phyloP scores from a whole-genome alignment of 2,329 filamentous ascomycete genomes.

The Paecilomyces variotii region DNA sequence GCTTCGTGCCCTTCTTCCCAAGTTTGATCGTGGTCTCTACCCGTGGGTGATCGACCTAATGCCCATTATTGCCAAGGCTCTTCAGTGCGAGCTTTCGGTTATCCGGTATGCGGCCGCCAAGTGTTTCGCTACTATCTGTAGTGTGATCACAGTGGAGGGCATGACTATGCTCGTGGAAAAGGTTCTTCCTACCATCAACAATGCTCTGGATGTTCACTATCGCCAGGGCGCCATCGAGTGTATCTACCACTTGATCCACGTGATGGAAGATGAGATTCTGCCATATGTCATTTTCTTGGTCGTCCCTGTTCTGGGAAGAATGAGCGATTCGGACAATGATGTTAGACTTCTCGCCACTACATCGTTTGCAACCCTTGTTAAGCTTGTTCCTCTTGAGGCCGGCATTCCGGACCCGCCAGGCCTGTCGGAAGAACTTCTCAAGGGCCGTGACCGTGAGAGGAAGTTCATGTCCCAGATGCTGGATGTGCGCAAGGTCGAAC shows the following conservation, averaged over 20 bases:
- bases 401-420: constrained; percentile 95
- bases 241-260: constrained; percentile 93
- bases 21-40: constrained; percentile 66
- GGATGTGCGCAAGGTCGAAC: constrained; percentile 92
- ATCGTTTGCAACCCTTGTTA: constrained; percentile 92
- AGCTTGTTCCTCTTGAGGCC: constrained; percentile 91
- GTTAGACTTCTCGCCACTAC: constrained; percentile 91
- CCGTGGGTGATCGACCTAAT: constrained; percentile 75
- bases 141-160: constrained; percentile 85
- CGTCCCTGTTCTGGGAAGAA: constrained; percentile 88
- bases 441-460: constrained; percentile 85
- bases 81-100: constrained; percentile 82
- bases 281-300: constrained; percentile 99
- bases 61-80: constrained; percentile 75
- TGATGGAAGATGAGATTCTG: constrained; percentile 93
- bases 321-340: constrained; percentile 97
- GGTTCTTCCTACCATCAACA: constrained; percentile 84
- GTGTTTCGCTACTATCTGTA: constrained; percentile 94
- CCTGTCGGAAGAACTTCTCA: constrained; percentile 76
- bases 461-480: constrained; percentile 96
- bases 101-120: constrained; percentile 96
- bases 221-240: constrained; percentile 91
- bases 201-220: constrained; percentile 77
- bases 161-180: constrained; percentile 95
- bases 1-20: constrained; percentile 87